Base-by-base conservation (phyloP, 2,329 filamentous ascomycete species). In the Sphaerulina vaccinii region DNA sequence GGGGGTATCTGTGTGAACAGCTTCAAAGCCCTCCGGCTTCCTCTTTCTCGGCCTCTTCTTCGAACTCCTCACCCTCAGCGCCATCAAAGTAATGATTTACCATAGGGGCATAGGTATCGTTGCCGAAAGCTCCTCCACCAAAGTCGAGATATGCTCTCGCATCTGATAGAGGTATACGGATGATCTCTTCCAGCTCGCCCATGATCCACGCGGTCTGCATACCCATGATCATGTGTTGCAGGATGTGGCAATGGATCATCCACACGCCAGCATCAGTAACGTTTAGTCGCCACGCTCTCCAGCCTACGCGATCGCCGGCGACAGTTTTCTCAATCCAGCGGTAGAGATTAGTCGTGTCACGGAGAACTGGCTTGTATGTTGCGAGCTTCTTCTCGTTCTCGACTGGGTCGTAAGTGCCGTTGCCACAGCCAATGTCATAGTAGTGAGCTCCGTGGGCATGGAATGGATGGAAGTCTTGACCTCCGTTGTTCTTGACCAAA, bases 231-330 rank as follows among this genome's bases (percentile, higher is more conserved):
- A 81, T 80, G 62, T 84, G 81, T 48, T 77, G 75, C 43, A 79
- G 56, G 13, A 79, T 75, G 62, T 84, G 81, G 56, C 81, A 84
- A 63, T 84, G 81, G 56, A 84, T 70, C 79, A 84, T 79, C 80
- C 80, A 84, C 2, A 79, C 57, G 3, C 79, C 82, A 0, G 76
- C 65, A 50, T 76, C 67, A 7, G 67, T 70, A 0, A 83, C 76
- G 3, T 79, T 70, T 1, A 84, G 66, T 8, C 83, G 71, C 83
- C 82, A 85, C 0, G 75, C 82, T 16, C 82, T 70, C 83, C 83
- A 86, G 0, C 82, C 81, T 0, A 74, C 70, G 1, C 72, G 73
- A 5, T 70, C 63, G 3, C 74, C 68, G 0, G 73, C 64, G 2
- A 56, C 57, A 0, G 73, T 75, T 19, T 70, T 71, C 3, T 67